These are phyloP conservation scores for Pseudonitzschia multiseries DNA, from an alignment of 108 stramenopile genomes.

Conservation along the genomic window DNA sequence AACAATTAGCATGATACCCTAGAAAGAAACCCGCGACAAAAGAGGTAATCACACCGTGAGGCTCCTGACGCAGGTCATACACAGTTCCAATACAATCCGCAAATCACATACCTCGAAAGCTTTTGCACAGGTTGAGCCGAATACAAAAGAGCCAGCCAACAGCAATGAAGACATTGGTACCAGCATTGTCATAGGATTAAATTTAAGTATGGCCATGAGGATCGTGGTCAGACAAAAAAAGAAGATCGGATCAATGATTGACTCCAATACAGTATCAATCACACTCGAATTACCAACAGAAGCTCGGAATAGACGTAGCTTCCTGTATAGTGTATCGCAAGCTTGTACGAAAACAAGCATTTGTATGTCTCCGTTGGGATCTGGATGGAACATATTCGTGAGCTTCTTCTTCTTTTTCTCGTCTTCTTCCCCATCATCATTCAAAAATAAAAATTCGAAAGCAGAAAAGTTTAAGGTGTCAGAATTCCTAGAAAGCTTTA, in stretches of 20 bases:
- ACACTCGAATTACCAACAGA: slow-evolving; percentile 62
- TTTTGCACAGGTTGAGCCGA: slow-evolving; percentile 67
- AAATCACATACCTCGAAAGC: slow-evolving; percentile 49
- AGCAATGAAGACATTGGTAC: slow-evolving; percentile 67
- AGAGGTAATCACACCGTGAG: not conserved
- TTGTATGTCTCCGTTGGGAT: slow-evolving; percentile 37
- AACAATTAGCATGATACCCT: slow-evolving; percentile 69
- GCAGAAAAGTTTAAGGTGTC: slow-evolving; percentile 41
- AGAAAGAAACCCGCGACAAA: not conserved
- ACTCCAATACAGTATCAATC: slow-evolving; percentile 73
- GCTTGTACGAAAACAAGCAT: slow-evolving; percentile 66
- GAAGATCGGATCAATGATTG: slow-evolving; percentile 54
- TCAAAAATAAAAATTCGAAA: slow-evolving; percentile 38
- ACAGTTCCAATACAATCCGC: not conserved
- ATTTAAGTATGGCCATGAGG: slow-evolving; percentile 50
- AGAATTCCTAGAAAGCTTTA: slow-evolving; percentile 30
- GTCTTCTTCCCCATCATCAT: slow-evolving; percentile 47
- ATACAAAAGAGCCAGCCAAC: slow-evolving; percentile 72
- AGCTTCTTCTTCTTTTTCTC: slow-evolving; percentile 49
- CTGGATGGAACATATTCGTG: slow-evolving; percentile 46
- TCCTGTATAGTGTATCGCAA: slow-evolving; percentile 56
- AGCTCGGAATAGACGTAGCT: slow-evolving; percentile 55
- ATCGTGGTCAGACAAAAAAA: slow-evolving; percentile 54
- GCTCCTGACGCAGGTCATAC: not conserved
- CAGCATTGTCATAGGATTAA: slow-evolving; percentile 76